Conservation (phyloP, 2,329 filamentous ascomycete species). For the Furcasterigmium sp. region DNA sequence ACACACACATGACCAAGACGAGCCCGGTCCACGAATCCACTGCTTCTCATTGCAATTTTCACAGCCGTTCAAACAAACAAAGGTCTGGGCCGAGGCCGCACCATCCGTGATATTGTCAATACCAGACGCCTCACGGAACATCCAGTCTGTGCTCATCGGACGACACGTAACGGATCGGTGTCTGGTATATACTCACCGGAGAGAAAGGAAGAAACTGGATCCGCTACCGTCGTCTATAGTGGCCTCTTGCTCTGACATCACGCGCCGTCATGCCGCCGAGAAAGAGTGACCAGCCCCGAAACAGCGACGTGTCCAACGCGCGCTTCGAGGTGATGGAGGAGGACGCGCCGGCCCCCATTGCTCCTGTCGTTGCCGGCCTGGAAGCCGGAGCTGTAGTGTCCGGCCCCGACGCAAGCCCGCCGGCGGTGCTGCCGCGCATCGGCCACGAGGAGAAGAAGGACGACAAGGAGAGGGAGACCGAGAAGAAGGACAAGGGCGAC, state of each 20-base stretch:
- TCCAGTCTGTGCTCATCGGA: no score
- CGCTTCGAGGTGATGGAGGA: conserved; percentile 40
- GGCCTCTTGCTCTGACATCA: not conserved
- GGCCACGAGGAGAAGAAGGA: conserved; percentile 19
- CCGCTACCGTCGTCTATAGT: no score
- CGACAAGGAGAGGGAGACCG: conserved; percentile 25
- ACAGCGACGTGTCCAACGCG: conserved; percentile 40
- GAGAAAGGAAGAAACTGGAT: no score
- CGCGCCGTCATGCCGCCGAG: conserved; percentile 45
- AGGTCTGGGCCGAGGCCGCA: no score
- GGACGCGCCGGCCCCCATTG: conserved; percentile 14
- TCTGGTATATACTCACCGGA: no score
- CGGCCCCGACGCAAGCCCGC: conserved; percentile 15
- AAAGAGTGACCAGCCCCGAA: conserved; percentile 44
- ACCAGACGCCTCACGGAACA: no score
- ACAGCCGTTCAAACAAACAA: not conserved
- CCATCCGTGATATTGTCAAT: not conserved
- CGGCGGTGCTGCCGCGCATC: conserved; percentile 6
- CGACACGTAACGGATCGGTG: no score
- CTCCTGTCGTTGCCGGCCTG: conserved; percentile 12
- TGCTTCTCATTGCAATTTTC: no score
- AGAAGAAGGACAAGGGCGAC: conserved; percentile 21
- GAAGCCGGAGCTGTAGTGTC: conserved; percentile 13
- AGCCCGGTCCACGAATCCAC: no score
- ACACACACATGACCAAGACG: no score